Base-by-base conservation (phyloP, 2,329 filamentous ascomycete genomes). In the Rosellinia necatrix region DNA sequence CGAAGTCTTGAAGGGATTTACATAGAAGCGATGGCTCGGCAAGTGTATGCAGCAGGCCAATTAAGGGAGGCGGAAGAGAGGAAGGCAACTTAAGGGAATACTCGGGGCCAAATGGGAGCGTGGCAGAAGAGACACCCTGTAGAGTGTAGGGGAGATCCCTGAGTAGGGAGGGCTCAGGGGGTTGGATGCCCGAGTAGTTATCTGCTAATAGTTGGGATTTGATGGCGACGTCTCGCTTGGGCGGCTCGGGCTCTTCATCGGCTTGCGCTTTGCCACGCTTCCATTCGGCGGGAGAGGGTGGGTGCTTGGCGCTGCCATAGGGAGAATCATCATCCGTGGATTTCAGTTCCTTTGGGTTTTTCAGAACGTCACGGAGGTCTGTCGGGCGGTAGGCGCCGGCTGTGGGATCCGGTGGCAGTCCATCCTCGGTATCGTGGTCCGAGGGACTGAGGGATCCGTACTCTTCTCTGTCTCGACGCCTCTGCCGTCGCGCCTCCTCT, bases 21-120 rank as follows among this genome's bases (percentile, higher is more conserved):
- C 97, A 99, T 7, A 99, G 79, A n/a, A 99, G 78, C 4, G 93
- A 96, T 6, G 94, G 94, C 70, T 99, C 94, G 2, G 94, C 92
- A 17, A 99, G 78, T 0, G 89, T 91, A 67, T 99, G 91, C 2
- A 99, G 78, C 8, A 99, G 81, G 13, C 92, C 92, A 12, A 97
- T 80, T 8, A 97, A 80, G 2, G 94, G 93, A 5, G 92, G 79
- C 1, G 94, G 92, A 5, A 99, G 79, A 0, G 87, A 90, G 0
- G 85, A 67, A 0, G 94, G 96, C 22, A 99, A 77, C 67, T 86
- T 90, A 49, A 97, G 76, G 2, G 83, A 84, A 19, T 86, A 84
- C 21, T 85, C 79, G 12, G 85, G 84, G 8, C 83, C 76, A 63
- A 97, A 97, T 0, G 87, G 82, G 34, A 97, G 77, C 61, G 92